Percentiles rank a stretch among this genome's conserved stretches.
These are phyloP conservation scores for Eutypa lata DNA, from an alignment of 2,329 filamentous ascomycete species.

Conservation along the genomic window DNA sequence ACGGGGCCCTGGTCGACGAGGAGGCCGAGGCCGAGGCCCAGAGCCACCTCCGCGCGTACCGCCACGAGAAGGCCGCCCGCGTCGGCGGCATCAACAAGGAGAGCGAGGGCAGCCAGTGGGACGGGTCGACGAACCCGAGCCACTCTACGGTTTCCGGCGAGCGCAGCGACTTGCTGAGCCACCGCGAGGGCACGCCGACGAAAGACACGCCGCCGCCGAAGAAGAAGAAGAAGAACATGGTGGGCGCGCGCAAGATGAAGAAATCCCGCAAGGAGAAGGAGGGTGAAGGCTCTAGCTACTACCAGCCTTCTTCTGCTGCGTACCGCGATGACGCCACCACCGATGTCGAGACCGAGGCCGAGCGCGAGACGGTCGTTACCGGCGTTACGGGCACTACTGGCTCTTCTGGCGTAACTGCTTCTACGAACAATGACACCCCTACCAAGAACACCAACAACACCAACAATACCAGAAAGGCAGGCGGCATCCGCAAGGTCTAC, in stretches of 20 bases:
- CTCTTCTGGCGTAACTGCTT: not conserved
- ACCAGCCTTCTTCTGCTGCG: not conserved
- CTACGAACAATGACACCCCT: slow-evolving; percentile 1
- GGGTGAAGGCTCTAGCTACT: slow-evolving; percentile 46
- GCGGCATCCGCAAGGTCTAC: slow-evolving; percentile 60
- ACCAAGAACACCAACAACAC: not conserved
- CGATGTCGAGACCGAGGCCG: not conserved
- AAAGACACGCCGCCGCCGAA: slow-evolving; percentile 44
- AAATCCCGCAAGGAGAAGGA: slow-evolving; percentile 4
- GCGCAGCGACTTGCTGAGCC: slow-evolving; percentile 56
- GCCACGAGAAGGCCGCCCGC: slow-evolving; percentile 78
- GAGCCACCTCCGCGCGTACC: slow-evolving; percentile 75
- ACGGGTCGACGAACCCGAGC: slow-evolving; percentile 67
- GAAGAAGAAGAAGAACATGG: slow-evolving; percentile 19
- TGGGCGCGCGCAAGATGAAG: slow-evolving; percentile 10
- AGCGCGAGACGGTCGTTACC: too few species aligned
- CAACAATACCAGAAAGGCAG: slow-evolving; percentile 14
- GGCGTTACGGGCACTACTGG: not conserved
- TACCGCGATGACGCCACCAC: not conserved
- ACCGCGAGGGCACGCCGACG: slow-evolving; percentile 56
- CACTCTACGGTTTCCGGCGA: slow-evolving; percentile 56
- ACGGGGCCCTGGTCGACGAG: slow-evolving; percentile 62
- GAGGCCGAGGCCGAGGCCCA: slow-evolving; percentile 61
- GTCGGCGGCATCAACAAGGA: slow-evolving; percentile 87
- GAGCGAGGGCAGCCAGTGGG: slow-evolving; percentile 75